These are phyloP conservation scores for Zasmidium angulare DNA, from an alignment of 2,329 filamentous ascomycete species.

Conservation along the genomic window DNA sequence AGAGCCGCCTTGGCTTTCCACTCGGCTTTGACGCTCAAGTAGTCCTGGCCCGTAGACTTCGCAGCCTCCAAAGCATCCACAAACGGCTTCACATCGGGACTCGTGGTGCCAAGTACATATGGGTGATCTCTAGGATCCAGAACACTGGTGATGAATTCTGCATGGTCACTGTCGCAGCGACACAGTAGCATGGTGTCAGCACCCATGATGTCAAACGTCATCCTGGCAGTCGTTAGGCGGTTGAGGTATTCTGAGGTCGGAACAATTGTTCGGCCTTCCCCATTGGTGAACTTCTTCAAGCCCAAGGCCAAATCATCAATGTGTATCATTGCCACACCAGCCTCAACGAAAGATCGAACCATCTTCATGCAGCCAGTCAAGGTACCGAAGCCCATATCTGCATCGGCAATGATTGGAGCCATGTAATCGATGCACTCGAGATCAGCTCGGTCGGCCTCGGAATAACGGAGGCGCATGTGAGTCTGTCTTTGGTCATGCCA, in stretches of 20 bases:
- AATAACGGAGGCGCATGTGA: slow-evolving; percentile 11
- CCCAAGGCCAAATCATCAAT: slow-evolving; percentile 16
- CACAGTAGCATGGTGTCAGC: slow-evolving; percentile 13
- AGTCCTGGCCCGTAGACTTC: slow-evolving; percentile 9
- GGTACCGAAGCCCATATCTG: slow-evolving; percentile 12
- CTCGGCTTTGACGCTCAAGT: slow-evolving; percentile 9
- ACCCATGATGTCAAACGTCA: slow-evolving; percentile 13
- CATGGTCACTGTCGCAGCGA: slow-evolving; percentile 15
- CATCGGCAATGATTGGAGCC: slow-evolving; percentile 12
- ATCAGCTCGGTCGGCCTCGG: slow-evolving; percentile 6
- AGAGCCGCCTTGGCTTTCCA: slow-evolving; percentile 9
- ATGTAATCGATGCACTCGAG: slow-evolving; percentile 14
- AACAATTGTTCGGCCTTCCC: slow-evolving; percentile 11
- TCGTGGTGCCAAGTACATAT: slow-evolving; percentile 11
- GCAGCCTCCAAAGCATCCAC: slow-evolving; percentile 7
- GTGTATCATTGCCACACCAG: slow-evolving; percentile 15
- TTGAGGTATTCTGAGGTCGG: slow-evolving; percentile 12
- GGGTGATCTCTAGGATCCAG: slow-evolving; percentile 13
- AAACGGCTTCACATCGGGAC: slow-evolving; percentile 8
- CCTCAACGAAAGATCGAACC: slow-evolving; percentile 11
- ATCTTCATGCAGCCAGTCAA: slow-evolving; percentile 14
- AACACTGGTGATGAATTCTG: slow-evolving; percentile 14
- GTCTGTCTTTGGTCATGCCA: slow-evolving; percentile 15
- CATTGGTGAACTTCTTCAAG: slow-evolving; percentile 11
- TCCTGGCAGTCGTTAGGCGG: slow-evolving; percentile 10